phyloP scores from a whole-genome alignment of 225 moss, liverwort and hornwort species.

The Pleurozium schreberi region DNA sequence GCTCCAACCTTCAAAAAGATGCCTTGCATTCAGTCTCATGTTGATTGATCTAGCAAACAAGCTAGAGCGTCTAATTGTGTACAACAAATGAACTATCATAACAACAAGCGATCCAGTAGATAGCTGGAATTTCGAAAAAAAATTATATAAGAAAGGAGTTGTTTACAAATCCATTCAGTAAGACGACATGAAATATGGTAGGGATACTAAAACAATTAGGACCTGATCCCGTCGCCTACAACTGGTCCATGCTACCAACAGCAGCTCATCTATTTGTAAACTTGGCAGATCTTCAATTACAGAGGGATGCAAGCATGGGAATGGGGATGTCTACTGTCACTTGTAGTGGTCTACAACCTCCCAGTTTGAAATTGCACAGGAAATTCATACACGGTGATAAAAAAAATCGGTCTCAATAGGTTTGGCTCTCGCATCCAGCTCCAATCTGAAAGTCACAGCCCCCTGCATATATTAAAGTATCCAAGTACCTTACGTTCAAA shows the following conservation, averaged over 20 bases:
- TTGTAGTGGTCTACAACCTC: background rate
- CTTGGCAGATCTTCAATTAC: background rate
- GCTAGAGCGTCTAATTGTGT: background rate
- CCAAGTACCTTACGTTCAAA: background rate
- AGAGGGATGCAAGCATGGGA: background rate
- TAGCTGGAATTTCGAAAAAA: background rate
- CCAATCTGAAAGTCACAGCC: background rate
- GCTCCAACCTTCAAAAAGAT: conserved; percentile 72
- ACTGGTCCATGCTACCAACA: background rate
- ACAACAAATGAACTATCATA: background rate
- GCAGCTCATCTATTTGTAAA: background rate
- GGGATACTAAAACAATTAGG: background rate
- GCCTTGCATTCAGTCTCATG: conserved; percentile 6
- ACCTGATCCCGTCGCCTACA: background rate
- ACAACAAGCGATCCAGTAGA: background rate
- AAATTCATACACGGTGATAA: background rate
- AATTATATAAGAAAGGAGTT: background rate
- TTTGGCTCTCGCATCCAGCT: background rate
- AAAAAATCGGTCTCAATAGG: background rate
- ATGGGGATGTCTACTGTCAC: background rate
- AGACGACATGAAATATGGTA: background rate
- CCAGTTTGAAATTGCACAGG: background rate
- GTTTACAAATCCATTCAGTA: background rate
- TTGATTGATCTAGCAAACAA: background rate
- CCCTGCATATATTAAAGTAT: background rate